phyloP scores from a whole-genome alignment of 371 early-diverging fungal genomes.

The Funneliformis caledonium region DNA sequence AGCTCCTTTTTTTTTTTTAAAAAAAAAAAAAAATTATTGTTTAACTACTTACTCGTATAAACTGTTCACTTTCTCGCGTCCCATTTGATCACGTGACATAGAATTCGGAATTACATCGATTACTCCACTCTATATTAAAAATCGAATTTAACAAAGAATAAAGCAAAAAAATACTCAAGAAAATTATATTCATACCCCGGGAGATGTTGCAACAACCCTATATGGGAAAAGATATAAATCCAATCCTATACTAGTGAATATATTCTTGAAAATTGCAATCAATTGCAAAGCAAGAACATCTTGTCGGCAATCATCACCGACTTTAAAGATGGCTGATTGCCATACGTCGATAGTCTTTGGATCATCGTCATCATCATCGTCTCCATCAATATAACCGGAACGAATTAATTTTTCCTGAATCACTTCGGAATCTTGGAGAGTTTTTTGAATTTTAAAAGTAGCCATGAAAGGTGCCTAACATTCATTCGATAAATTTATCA shows the following conservation, averaged over 20 bases:
- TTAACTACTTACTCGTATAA: conserved; percentile 73
- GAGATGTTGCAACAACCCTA: conserved; percentile 96
- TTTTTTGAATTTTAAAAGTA: conserved; percentile 89
- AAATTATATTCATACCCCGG: conserved; percentile 66
- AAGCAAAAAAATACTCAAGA: not conserved
- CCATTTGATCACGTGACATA: conserved; percentile 97
- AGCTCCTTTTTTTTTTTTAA: too few species aligned
- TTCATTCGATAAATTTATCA: conserved; percentile 3
- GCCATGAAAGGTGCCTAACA: conserved; percentile 98
- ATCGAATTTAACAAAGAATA: conserved; percentile 28
- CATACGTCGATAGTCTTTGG: conserved; percentile 55
- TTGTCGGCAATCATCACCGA: conserved; percentile 99
- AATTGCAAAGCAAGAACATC: conserved; percentile 98
- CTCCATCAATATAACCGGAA: conserved; percentile 41
- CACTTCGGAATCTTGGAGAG: conserved; percentile 53
- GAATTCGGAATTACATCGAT: conserved; percentile 99
- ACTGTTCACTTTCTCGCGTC: conserved; percentile 97
- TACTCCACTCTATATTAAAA: conserved; percentile 81
- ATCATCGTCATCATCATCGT: conserved; percentile 43
- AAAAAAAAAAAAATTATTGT: conserved; percentile 13
- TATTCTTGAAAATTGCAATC: conserved; percentile 96
- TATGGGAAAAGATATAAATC: conserved; percentile 98
- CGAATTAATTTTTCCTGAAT: conserved; percentile 58
- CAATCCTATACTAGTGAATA: conserved; percentile 89
- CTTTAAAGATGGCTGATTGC: conserved; percentile 98